phyloP scores from a whole-genome alignment of 2,329 filamentous ascomycete species.

The Colletotrichum melonis region DNA sequence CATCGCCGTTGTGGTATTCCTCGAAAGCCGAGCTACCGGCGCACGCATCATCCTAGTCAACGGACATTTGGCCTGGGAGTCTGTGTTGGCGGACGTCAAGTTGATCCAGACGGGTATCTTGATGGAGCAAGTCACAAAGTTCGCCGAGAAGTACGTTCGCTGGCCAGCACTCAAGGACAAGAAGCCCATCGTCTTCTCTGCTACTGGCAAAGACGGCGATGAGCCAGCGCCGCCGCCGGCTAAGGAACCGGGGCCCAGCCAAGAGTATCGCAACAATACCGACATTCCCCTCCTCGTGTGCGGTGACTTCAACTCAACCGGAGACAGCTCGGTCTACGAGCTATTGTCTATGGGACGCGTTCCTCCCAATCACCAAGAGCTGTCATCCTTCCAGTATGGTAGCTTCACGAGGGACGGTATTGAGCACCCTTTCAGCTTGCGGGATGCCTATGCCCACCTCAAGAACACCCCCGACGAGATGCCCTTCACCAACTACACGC shows the following conservation, averaged over 20 bases:
- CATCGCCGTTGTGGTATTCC: conserved; percentile 90
- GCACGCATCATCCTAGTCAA: conserved; percentile 93
- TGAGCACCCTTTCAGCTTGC: conserved; percentile 92
- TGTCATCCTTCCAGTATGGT: conserved; percentile 86
- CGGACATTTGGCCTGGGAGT: conserved; percentile 95
- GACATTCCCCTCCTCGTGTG: conserved; percentile 93
- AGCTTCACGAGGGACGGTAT: conserved; percentile 94
- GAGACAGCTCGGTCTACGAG: conserved; percentile 90
- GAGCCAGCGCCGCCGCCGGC: conserved; percentile 62
- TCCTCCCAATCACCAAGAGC: conserved; percentile 81
- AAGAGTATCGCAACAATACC: conserved; percentile 86
- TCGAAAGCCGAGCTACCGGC: conserved; percentile 93
- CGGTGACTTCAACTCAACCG: conserved; percentile 94
- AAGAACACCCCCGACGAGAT: conserved; percentile 86
- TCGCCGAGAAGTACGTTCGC: conserved; percentile 86
- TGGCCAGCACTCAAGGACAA: conserved; percentile 87
- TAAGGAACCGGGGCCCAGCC: conserved; percentile 79
- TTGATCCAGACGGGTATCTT: conserved; percentile 94
- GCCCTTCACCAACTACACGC: conserved; percentile 96
- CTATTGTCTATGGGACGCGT: conserved; percentile 85
- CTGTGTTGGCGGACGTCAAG: conserved; percentile 91
- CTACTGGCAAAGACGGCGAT: conserved; percentile 52
- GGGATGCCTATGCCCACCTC: conserved; percentile 87
- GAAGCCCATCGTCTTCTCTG: conserved; percentile 61
- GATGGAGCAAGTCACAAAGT: conserved; percentile 89